Evolutionary conservation across 768 basidiomycete species (phyloP), one percentile per base, ranked within the genome.

Genomic region (Lepiota venenata): DNA sequence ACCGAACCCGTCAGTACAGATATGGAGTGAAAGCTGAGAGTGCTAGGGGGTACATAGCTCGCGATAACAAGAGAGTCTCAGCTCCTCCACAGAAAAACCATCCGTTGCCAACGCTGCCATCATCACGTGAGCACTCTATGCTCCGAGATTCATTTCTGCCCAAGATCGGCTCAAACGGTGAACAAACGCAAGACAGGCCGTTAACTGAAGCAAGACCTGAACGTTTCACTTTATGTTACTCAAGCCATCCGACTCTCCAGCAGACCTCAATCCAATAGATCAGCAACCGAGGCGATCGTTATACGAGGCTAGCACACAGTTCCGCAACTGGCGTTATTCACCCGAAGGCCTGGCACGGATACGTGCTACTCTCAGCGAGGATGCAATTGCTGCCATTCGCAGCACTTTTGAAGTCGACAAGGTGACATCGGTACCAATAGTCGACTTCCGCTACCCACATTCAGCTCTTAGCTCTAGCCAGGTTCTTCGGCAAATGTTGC

Each of bases 281-380:
- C 9, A 37, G 35, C 16, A 44, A 44, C 47, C 36, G 9, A 55
- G 52, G 42, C 46, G 40, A 35, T 57, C 60, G 2, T 39, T 90
- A 2, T 94, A 91, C 60, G 83, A 92, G 62, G 80, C 77, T 38
- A 90, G 88, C 61, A 90, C 89, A 0, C 91, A 93, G 63, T 91
- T 76, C 71, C 82, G 76, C 52, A 84, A 94, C 66, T 99, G 97
- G 97, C 75, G 94, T 47, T 97, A 87, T 68, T 93, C 94, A 0
- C 71, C 76, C 12, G 79, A 84, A 43, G 74, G 81, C 51, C 80
- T 99, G 3, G 71, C 64, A 6, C 61, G 74, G 12, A 79, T 85
- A 41, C 81, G 97, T 15, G 62, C 71, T 9, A 74, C 82, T 16
- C 71, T 97, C 58, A 99, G 96, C 63, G 69, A 73, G 25, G 84